phyloP scores from a whole-genome alignment of 345 rosid species.

The Hypericum perforatum region DNA sequence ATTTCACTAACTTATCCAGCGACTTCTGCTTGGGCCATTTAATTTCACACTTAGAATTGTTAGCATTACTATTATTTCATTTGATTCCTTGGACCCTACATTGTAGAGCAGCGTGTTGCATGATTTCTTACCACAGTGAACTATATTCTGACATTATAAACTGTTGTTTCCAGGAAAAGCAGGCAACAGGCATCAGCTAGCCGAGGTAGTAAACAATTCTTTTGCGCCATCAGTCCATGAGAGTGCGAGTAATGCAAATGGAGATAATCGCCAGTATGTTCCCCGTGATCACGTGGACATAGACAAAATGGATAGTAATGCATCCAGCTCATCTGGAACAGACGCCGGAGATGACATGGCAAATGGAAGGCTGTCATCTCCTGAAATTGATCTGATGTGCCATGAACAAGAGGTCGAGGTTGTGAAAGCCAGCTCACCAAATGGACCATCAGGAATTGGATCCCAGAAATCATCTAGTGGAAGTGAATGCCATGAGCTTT shows the following conservation, averaged over 20 bases:
- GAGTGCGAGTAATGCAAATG: constrained; percentile 18
- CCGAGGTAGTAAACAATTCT: background rate
- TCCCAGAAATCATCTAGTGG: constrained; percentile 8
- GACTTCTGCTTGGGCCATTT: too few species aligned
- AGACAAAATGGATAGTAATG: constrained; percentile 16
- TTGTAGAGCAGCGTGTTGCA: too few species aligned
- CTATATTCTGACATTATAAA: too few species aligned
- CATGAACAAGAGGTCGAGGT: constrained; percentile 39
- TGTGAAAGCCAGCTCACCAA: constrained; percentile 12
- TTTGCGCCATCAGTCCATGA: constrained; percentile 4
- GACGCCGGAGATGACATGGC: constrained; percentile 3
- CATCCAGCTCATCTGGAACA: constrained; percentile 15
- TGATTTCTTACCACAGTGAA: too few species aligned
- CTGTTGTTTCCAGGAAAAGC: constrained; percentile 18
- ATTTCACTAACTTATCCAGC: too few species aligned
- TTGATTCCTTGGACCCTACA: too few species aligned
- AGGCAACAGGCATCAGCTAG: constrained; percentile 13
- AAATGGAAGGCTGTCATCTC: constrained; percentile 30
- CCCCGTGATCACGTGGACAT: constrained; percentile 12
- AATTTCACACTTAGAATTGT: too few species aligned
- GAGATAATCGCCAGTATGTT: constrained; percentile 17
- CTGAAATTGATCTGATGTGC: constrained; percentile 56
- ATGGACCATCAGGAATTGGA: constrained; percentile 1
- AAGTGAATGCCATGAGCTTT: constrained; percentile 25
- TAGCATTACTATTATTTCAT: too few species aligned